phyloP scores from a whole-genome alignment of 768 basidiomycete genomes.

The Boletus barrowsii region DNA sequence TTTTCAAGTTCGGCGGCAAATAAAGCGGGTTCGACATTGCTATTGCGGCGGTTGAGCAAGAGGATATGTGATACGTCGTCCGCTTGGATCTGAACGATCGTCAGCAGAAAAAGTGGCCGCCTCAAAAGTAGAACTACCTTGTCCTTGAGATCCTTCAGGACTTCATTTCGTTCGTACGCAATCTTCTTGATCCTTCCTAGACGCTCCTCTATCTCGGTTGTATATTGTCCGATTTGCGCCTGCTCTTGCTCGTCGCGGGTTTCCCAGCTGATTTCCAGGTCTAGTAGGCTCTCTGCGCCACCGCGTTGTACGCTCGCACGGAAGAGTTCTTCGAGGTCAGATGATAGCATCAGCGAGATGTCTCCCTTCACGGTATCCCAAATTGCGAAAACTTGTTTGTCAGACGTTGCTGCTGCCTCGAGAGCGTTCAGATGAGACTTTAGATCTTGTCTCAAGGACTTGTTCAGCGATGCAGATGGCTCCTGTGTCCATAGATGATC shows the following conservation, averaged over 20 bases:
- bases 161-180: constrained; percentile 77
- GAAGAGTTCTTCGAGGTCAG: constrained; percentile 62
- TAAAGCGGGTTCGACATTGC: constrained; percentile 77
- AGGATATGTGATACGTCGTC: constrained; percentile 97
- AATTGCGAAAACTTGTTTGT: constrained; percentile 66
- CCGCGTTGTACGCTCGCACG: constrained; percentile 45
- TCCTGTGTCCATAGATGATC: constrained; percentile 84
- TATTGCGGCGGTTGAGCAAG: constrained; percentile 84
- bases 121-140: constrained; percentile 52
- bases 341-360: constrained; percentile 57
- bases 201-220: constrained; percentile 75
- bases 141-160: constrained; percentile 92
- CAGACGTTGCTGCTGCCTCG: constrained; percentile 74
- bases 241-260: constrained; percentile 65
- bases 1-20: constrained; percentile 96
- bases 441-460: constrained; percentile 70
- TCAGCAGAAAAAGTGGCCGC: neutral
- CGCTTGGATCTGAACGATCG: constrained; percentile 68
- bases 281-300: constrained; percentile 52
- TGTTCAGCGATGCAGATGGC: constrained; percentile 73
- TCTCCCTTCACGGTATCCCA: constrained; percentile 73
- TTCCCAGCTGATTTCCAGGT: constrained; percentile 66
- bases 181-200: constrained; percentile 80
- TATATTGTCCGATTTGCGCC: constrained; percentile 60
- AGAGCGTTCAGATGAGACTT: constrained; percentile 71